Evolutionary conservation across 2,329 filamentous ascomycete species (phyloP).

Genomic region (Zymoseptoria ardabiliae): DNA sequence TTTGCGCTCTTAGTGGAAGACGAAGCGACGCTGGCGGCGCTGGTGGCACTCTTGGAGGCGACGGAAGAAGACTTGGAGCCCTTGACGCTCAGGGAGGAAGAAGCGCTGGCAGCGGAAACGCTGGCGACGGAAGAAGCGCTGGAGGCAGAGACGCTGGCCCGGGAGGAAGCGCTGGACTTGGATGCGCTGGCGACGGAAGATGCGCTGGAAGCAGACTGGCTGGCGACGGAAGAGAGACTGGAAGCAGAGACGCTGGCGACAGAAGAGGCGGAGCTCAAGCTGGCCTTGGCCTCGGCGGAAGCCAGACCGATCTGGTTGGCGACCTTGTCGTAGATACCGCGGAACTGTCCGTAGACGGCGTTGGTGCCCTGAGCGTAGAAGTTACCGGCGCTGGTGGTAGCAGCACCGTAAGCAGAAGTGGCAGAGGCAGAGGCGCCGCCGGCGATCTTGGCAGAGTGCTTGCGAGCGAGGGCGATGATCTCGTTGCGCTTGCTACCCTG

Average conservation of each 20-base stretch:
- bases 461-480: conserved; percentile 79
- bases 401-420: conserved; percentile 37
- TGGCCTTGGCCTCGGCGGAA: conserved; percentile 31
- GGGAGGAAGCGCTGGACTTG: conserved; percentile 26
- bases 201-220: conserved; percentile 19
- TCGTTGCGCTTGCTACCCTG: conserved; percentile 90
- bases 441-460: conserved; percentile 67
- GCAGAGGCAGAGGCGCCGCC: conserved; percentile 46
- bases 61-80: conserved; percentile 24
- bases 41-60: conserved; percentile 19
- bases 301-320: conserved; percentile 41
- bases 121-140: conserved; percentile 15
- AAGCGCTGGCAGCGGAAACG: conserved; percentile 27
- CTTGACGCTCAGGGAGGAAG: conserved; percentile 20
- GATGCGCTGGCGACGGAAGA: conserved; percentile 28
- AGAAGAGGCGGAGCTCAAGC: conserved; percentile 30
- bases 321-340: conserved; percentile 36
- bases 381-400: conserved; percentile 56
- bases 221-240: conserved; percentile 12
- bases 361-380: conserved; percentile 70
- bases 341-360: conserved; percentile 38
- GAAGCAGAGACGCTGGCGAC: conserved; percentile 27
- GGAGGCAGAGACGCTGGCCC: conserved; percentile 27
- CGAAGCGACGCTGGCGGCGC: conserved; percentile 20
- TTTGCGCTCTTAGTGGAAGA: conserved; percentile 24